Evolutionary conservation across 2,329 filamentous ascomycete species (phyloP).

Genomic region (Neobulgaria alba): DNA sequence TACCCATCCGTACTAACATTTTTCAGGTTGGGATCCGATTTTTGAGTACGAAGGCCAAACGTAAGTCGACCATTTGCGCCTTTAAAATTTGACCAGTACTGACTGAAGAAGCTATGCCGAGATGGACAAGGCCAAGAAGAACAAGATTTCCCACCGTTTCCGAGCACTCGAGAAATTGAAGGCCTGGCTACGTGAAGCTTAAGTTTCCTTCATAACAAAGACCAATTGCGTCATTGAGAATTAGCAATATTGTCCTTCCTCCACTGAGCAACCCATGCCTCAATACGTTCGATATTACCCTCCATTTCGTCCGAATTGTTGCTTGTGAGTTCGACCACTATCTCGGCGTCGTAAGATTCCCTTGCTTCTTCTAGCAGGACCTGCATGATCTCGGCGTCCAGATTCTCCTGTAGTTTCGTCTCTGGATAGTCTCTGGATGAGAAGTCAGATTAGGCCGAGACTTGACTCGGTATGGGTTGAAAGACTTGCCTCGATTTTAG

Average conservation of each 20-base stretch:
- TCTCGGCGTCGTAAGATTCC: slow-evolving; percentile 77
- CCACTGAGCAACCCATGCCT: slow-evolving; percentile 77
- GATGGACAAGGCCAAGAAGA: slow-evolving; percentile 85
- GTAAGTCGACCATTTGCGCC: slow-evolving; percentile 20
- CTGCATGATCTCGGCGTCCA: slow-evolving; percentile 97
- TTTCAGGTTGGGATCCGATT: slow-evolving; percentile 86
- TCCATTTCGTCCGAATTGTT: slow-evolving; percentile 80
- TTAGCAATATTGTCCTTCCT: slow-evolving; percentile 49
- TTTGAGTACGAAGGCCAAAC: slow-evolving; percentile 92
- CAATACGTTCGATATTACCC: slow-evolving; percentile 74
- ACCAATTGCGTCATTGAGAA: slow-evolving; percentile 14
- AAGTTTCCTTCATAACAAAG: slow-evolving; percentile 3
- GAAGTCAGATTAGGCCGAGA: background rate
- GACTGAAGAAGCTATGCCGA: slow-evolving; percentile 63
- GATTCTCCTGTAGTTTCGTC: slow-evolving; percentile 86
- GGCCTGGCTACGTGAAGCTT: slow-evolving; percentile 53
- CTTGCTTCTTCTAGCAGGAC: slow-evolving; percentile 83
- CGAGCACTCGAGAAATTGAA: slow-evolving; percentile 83
- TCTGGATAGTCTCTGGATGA: slow-evolving; percentile 64
- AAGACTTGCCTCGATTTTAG: slow-evolving; percentile 55
- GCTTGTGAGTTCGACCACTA: slow-evolving; percentile 82
- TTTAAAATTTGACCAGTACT: background rate
- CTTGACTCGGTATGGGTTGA: background rate
- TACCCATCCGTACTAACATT: slow-evolving; percentile 12
- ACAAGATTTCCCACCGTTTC: slow-evolving; percentile 83